Evolutionary conservation across 2,329 filamentous ascomycete genomes (phyloP).

Genomic region (Cladosporium sp.): DNA sequence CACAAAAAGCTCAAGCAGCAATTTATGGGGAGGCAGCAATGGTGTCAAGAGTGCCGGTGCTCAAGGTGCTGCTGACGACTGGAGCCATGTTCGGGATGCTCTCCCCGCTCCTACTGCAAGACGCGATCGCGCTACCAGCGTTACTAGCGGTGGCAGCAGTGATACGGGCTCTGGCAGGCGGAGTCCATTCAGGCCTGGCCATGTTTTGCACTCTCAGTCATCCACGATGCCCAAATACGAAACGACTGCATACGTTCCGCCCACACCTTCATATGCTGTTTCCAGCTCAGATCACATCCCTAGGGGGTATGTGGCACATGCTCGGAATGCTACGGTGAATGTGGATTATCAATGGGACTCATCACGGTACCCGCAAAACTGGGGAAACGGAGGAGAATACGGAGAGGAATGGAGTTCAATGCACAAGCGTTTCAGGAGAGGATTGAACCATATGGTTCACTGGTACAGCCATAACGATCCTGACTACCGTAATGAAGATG

Average conservation of each 20-base stretch:
- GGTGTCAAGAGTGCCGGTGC: conserved; percentile 14
- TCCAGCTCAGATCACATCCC: conserved; percentile 78
- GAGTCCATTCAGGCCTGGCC: conserved; percentile 25
- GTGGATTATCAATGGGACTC: conserved; percentile 98
- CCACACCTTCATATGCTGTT: conserved; percentile 76
- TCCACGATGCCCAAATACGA: conserved; percentile 28
- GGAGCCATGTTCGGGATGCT: conserved; percentile 24
- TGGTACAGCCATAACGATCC: conserved; percentile 63
- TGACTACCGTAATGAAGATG: conserved; percentile 30
- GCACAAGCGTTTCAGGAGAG: conserved; percentile 82
- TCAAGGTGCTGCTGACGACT: conserved; percentile 24
- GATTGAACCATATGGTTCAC: conserved; percentile 70
- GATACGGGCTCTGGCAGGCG: conserved; percentile 20
- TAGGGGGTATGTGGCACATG: conserved; percentile 81
- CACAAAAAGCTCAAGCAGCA: conserved; percentile 30
- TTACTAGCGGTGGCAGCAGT: conserved; percentile 27
- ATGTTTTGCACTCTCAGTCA: conserved; percentile 21
- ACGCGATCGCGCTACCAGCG: conserved; percentile 43
- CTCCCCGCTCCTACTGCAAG: conserved; percentile 35
- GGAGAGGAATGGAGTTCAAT: conserved; percentile 95
- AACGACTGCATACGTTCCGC: conserved; percentile 60
- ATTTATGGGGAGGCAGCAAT: conserved; percentile 45
- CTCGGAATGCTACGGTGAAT: conserved; percentile 75
- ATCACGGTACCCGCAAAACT: conserved; percentile 68
- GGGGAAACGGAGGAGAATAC: conserved; percentile 82